Conservation (phyloP, 768 basidiomycete genomes). For the Suillus bovinus region DNA sequence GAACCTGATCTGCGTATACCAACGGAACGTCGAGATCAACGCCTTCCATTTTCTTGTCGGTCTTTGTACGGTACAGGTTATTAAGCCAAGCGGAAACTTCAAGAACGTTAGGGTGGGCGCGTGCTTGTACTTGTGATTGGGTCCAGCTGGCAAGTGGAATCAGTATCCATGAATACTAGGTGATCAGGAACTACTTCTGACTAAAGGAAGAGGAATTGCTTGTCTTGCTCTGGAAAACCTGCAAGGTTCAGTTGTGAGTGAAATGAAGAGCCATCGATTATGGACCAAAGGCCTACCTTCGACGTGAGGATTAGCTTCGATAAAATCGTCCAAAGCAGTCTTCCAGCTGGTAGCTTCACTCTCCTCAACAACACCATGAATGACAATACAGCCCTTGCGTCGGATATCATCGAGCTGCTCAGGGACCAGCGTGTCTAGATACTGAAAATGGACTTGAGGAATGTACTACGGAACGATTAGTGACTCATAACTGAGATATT, state of each 20-base stretch:
- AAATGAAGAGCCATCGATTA: background rate
- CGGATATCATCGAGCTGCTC: conserved; percentile 52
- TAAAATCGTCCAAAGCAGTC: conserved; percentile 52
- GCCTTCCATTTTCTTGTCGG: conserved; percentile 41
- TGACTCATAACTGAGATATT: background rate
- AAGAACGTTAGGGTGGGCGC: conserved; percentile 66
- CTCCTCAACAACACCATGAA: conserved; percentile 59
- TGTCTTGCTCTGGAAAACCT: conserved; percentile 59
- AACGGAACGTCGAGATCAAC: conserved; percentile 65
- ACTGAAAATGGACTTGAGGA: conserved; percentile 60
- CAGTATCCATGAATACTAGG: background rate
- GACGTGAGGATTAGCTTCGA: conserved; percentile 55
- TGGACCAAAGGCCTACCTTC: conserved; percentile 40
- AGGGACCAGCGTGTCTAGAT: conserved; percentile 46
- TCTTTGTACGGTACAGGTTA: conserved; percentile 54
- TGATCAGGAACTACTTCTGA: conserved; percentile 30
- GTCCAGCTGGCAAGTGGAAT: conserved; percentile 39
- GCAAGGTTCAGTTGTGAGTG: background rate
- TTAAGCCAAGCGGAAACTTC: conserved; percentile 60
- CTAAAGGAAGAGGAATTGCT: conserved; percentile 78
- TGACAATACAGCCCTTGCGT: conserved; percentile 58
- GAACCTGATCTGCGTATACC: conserved; percentile 72
- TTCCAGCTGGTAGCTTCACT: conserved; percentile 60
- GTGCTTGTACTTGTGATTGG: conserved; percentile 62
- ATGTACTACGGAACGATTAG: conserved; percentile 43